These are phyloP conservation scores for Mixia osmundae DNA, from an alignment of 1,284 basidiomycete genomes.

Conservation along the genomic window DNA sequence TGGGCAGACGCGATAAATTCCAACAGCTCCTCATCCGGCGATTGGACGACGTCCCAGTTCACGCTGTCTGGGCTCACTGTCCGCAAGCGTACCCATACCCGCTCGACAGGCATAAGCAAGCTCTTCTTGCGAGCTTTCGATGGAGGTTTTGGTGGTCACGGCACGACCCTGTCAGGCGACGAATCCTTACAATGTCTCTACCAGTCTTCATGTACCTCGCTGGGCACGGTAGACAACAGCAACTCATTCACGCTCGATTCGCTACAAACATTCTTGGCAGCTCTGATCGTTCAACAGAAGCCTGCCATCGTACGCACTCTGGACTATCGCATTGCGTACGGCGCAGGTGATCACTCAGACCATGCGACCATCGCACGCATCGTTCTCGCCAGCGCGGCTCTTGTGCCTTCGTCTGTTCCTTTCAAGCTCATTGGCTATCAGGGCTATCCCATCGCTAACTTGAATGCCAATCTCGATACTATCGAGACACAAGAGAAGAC, in stretches of 20 bases:
- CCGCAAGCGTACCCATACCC: no score
- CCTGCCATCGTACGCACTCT: constrained; percentile 11
- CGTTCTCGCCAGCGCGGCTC: constrained; percentile 1
- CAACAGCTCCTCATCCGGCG: no score
- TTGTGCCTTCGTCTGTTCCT: constrained; percentile 5
- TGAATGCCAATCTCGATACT: background rate
- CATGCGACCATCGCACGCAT: constrained; percentile 11
- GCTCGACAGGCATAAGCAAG: no score
- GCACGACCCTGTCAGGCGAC: no score
- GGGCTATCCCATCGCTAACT: constrained; percentile 8
- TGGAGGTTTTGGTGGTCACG: no score
- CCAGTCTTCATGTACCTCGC: no score
- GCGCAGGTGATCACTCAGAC: constrained; percentile 14
- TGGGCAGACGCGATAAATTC: no score
- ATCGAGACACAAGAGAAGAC: constrained; percentile 7
- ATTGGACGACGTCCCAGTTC: no score
- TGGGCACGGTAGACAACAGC: no score
- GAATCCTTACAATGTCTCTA: no score
- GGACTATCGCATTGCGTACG: constrained; percentile 13
- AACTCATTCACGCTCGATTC: constrained; percentile 11
- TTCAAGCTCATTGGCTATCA: constrained; percentile 11
- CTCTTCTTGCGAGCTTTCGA: no score
- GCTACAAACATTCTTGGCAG: constrained; percentile 10
- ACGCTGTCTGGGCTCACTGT: no score
- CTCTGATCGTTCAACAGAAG: constrained; percentile 10